phyloP scores from a whole-genome alignment of 2,329 filamentous ascomycete species.

The Venturia aucupariae region DNA sequence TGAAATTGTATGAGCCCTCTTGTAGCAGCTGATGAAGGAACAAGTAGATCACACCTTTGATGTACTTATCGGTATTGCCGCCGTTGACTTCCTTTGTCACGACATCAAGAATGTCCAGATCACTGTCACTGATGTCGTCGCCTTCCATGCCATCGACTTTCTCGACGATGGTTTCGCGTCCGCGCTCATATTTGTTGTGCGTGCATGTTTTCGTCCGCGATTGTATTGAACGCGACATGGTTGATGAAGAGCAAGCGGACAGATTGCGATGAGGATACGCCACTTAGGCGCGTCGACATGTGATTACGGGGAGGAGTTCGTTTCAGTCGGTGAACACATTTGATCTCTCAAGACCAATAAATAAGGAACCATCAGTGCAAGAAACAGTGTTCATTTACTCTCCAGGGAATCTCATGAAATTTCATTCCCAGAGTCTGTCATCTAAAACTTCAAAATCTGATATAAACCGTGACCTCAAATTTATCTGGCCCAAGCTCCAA shows the following conservation, averaged over 20 bases:
- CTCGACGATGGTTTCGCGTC: slow-evolving; percentile 9
- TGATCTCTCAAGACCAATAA: too few species aligned
- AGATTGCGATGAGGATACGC: background rate
- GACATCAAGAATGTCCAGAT: slow-evolving; percentile 33
- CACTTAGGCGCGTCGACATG: background rate
- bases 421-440: too few species aligned
- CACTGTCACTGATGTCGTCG: slow-evolving; percentile 29
- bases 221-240: slow-evolving; percentile 4
- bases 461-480: background rate
- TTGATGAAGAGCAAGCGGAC: background rate
- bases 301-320: background rate
- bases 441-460: too few species aligned
- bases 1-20: background rate
- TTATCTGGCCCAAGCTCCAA: slow-evolving; percentile 5
- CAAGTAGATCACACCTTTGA: background rate
- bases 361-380: too few species aligned
- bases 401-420: too few species aligned
- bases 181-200: background rate
- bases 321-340: too few species aligned
- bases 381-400: too few species aligned
- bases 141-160: slow-evolving; percentile 19
- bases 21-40: background rate
- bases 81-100: slow-evolving; percentile 22
- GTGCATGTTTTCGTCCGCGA: background rate
- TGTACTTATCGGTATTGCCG: background rate